Conservation (phyloP, 805 yeast genomes). For the Maudiozyma bulderi region DNA sequence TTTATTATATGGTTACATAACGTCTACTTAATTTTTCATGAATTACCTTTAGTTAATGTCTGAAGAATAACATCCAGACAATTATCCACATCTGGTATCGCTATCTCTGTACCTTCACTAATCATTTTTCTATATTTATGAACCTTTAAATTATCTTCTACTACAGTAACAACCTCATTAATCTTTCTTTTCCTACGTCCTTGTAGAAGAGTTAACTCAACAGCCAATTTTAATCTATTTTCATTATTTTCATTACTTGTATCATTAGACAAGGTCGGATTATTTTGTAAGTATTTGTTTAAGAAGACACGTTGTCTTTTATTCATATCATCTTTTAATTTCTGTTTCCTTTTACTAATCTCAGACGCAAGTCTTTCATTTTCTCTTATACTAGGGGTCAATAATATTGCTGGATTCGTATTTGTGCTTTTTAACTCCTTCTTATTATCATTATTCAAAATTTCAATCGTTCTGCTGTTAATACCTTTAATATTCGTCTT, state of each 20-base stretch:
- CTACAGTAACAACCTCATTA: conserved; percentile 26
- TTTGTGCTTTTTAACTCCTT: conserved; percentile 37
- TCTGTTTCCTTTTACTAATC: conserved; percentile 14
- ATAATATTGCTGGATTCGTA: conserved; percentile 33
- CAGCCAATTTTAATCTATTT: conserved; percentile 17
- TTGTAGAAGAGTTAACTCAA: conserved; percentile 36
- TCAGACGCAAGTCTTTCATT: conserved; percentile 7
- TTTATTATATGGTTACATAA: background rate
- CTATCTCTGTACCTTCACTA: conserved; percentile 58
- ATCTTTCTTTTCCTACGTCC: conserved; percentile 31
- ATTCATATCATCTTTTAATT: conserved; percentile 20
- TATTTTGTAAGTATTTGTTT: conserved; percentile 6
- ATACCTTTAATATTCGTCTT: conserved; percentile 15
- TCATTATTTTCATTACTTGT: conserved; percentile 4
- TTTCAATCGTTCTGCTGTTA: conserved; percentile 21
- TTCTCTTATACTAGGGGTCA: conserved; percentile 8
- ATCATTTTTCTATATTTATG: conserved; percentile 60
- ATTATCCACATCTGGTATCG: conserved; percentile 56
- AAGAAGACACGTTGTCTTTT: conserved; percentile 24
- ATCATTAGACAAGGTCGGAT: conserved; percentile 7
- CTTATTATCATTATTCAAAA: conserved; percentile 56
- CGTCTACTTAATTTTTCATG: background rate
- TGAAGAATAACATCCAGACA: conserved; percentile 50
- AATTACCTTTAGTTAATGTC: conserved; percentile 8
- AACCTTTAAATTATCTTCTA: conserved; percentile 42